Conservation (phyloP, 306 rosid species). For the Citrullus amarus region DNA sequence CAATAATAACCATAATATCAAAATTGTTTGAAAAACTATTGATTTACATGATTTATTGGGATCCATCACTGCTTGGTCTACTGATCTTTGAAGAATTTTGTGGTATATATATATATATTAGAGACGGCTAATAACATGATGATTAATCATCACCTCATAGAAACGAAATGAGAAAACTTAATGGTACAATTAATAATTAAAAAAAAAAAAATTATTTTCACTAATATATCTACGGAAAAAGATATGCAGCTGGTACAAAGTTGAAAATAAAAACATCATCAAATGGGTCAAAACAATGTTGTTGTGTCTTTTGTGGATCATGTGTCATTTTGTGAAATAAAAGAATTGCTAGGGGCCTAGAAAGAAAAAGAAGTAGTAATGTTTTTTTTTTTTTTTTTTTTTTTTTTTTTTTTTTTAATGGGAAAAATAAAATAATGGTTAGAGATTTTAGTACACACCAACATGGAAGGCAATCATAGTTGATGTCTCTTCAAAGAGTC, state of each 20-base stretch:
- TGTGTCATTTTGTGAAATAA: conserved; percentile 1
- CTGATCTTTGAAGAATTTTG: not conserved
- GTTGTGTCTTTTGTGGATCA: not conserved
- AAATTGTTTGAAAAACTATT: not conserved
- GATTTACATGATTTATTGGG: not conserved
- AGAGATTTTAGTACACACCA: conserved; percentile 4
- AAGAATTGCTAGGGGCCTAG: not conserved
- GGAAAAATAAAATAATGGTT: not conserved
- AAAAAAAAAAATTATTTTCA: not conserved
- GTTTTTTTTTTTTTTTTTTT: no score
- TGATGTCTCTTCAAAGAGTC: conserved; percentile 8
- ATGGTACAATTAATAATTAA: not conserved
- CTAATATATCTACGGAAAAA: not conserved
- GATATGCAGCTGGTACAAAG: not conserved
- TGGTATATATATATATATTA: not conserved
- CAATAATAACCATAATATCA: not conserved
- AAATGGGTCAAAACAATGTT: not conserved
- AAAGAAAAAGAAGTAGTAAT: not conserved
- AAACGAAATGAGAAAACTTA: not conserved
- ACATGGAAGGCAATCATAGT: conserved; percentile 9
- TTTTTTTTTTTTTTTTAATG: not conserved
- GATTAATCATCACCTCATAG: not conserved
- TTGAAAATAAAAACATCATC: conserved; percentile 1
- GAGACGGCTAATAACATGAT: conserved; percentile 10
- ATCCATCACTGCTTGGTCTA: not conserved